These are phyloP conservation scores for Parastagonospora avenae DNA, from an alignment of 2,329 filamentous ascomycete genomes.

Conservation along the genomic window DNA sequence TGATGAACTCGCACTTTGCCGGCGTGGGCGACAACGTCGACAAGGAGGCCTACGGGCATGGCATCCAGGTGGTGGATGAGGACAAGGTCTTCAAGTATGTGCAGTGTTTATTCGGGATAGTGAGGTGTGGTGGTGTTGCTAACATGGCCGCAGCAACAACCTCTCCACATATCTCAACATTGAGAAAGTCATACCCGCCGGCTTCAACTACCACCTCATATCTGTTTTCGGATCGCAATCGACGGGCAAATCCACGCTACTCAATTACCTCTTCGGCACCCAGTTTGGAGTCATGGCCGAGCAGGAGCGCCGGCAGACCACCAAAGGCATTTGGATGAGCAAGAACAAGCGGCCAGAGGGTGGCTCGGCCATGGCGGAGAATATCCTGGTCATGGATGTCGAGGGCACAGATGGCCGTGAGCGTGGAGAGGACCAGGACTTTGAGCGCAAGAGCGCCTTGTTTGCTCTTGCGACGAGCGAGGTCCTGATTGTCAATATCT, in stretches of 20 bases:
- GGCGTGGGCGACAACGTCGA: constrained; percentile 68
- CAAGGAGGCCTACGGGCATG: constrained; percentile 79
- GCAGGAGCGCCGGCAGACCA: constrained; percentile 90
- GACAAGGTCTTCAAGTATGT: constrained; percentile 95
- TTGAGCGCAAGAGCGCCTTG: constrained; percentile 96
- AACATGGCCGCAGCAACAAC: constrained; percentile 62
- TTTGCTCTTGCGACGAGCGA: constrained; percentile 98
- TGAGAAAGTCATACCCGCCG: constrained; percentile 80
- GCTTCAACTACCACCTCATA: constrained; percentile 99
- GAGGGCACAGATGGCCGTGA: constrained; percentile 97
- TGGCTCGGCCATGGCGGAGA: constrained; percentile 79
- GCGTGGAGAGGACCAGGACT: constrained; percentile 96
- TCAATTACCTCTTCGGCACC: constrained; percentile 95
- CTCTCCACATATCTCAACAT: constrained; percentile 81
- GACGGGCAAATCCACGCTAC: constrained; percentile 94
- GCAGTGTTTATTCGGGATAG: not conserved
- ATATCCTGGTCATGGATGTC: constrained; percentile 99
- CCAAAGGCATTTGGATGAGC: constrained; percentile 99
- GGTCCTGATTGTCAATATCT: constrained; percentile 97
- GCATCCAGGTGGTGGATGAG: constrained; percentile 95
- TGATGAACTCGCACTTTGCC: constrained; percentile 82
- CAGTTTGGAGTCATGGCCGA: constrained; percentile 98
- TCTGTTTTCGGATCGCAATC: constrained; percentile 99
- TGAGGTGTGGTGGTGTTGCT: constrained; percentile 16
- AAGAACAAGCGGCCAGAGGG: constrained; percentile 77